These are phyloP conservation scores for Boletus eberwhitei DNA, from an alignment of 768 basidiomycete genomes.

Conservation along the genomic window DNA sequence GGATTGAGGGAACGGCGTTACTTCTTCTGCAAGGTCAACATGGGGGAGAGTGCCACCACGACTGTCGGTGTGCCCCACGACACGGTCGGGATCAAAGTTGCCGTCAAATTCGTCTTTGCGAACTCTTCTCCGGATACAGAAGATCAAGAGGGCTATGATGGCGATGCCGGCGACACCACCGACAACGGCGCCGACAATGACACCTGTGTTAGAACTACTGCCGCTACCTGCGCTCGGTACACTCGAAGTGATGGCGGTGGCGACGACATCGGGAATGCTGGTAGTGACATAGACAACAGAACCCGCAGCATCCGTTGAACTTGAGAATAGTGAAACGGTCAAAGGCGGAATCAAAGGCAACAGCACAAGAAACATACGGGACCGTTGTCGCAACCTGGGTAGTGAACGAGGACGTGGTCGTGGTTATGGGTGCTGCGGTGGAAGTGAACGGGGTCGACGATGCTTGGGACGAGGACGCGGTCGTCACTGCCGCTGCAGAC, in stretches of 20 bases:
- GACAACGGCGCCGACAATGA: slow-evolving; percentile 54
- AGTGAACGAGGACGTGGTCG: slow-evolving; percentile 9
- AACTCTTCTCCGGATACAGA: slow-evolving; percentile 26
- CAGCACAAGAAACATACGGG: slow-evolving; percentile 12
- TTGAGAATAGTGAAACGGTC: not conserved
- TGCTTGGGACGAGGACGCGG: not conserved
- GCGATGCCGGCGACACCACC: slow-evolving; percentile 39
- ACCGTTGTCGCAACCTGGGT: slow-evolving; percentile 16
- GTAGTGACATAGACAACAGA: slow-evolving; percentile 21
- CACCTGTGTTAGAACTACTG: slow-evolving; percentile 28
- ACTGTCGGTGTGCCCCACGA: slow-evolving; percentile 26
- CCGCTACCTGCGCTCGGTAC: not conserved
- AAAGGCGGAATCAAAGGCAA: not conserved
- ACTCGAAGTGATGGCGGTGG: slow-evolving; percentile 10
- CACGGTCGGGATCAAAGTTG: slow-evolving; percentile 47
- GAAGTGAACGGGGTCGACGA: not conserved
- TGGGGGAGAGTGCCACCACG: slow-evolving; percentile 27
- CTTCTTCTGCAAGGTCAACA: slow-evolving; percentile 30
- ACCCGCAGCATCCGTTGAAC: slow-evolving; percentile 23
- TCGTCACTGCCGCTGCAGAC: not conserved
- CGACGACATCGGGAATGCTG: slow-evolving; percentile 9
- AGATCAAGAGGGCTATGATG: slow-evolving; percentile 27
- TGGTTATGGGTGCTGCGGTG: not conserved
- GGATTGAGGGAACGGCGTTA: slow-evolving; percentile 20
- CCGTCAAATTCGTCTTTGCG: slow-evolving; percentile 45